phyloP scores from a whole-genome alignment of 2,329 filamentous ascomycete genomes.

The Rutstroemia sydowiana region DNA sequence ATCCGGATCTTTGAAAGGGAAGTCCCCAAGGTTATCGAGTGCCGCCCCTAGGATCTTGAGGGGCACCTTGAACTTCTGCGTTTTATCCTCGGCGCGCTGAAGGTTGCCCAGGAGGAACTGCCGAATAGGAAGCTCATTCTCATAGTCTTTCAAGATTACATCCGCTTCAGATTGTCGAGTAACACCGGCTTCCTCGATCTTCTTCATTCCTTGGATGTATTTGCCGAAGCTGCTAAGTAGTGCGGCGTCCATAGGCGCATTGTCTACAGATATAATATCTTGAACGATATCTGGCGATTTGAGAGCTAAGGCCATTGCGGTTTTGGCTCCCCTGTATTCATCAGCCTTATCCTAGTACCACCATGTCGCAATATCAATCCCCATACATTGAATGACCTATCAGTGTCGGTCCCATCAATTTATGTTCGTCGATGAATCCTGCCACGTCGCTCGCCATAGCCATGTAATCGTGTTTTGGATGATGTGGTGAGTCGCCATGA shows the following conservation, averaged over 20 bases:
- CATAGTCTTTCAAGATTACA: conserved; percentile 66
- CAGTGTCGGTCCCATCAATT: conserved; percentile 62
- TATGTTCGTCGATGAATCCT: conserved; percentile 66
- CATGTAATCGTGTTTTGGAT: conserved; percentile 67
- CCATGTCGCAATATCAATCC: neutral
- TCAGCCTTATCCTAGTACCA: conserved; percentile 6
- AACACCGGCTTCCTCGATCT: conserved; percentile 62
- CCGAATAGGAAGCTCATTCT: conserved; percentile 65
- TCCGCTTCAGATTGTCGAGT: conserved; percentile 72
- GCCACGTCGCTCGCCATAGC: conserved; percentile 79
- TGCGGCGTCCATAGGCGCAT: conserved; percentile 76
- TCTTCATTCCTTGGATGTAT: conserved; percentile 79
- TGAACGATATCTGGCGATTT: conserved; percentile 58
- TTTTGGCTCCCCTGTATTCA: conserved; percentile 70
- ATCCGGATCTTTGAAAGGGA: conserved; percentile 74
- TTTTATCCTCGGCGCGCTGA: conserved; percentile 44
- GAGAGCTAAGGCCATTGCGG: conserved; percentile 81
- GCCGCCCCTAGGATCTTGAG: conserved; percentile 60
- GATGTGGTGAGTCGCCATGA: conserved; percentile 83
- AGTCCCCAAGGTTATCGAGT: conserved; percentile 70
- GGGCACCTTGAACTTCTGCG: conserved; percentile 72
- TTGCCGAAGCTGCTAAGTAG: conserved; percentile 67
- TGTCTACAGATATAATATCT: conserved; percentile 79
- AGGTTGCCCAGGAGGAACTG: conserved; percentile 92
- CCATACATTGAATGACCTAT: conserved; percentile 89